Evolutionary conservation across 1,284 basidiomycete genomes (phyloP).

Genomic region (Tilletia horrida): DNA sequence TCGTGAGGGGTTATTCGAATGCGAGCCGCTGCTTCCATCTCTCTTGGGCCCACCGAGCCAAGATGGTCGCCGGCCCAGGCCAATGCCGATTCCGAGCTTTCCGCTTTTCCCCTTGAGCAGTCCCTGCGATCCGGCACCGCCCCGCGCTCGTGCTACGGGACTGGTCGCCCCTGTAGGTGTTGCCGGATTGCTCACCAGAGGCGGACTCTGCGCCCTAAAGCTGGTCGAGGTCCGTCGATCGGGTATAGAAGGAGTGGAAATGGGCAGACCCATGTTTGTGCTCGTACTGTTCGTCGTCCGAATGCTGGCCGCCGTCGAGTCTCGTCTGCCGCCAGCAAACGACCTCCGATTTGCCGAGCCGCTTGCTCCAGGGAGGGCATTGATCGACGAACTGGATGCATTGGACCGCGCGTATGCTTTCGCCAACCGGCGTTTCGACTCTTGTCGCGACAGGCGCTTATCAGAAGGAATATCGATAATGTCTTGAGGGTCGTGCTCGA

Average conservation of each 20-base stretch:
- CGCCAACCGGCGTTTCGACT: slow-evolving; percentile 32
- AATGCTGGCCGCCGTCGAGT: not conserved
- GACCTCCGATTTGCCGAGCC: slow-evolving; percentile 1
- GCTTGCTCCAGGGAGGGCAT: not conserved
- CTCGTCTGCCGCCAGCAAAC: not conserved
- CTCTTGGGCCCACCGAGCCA: slow-evolving; percentile 13
- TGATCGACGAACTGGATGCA: slow-evolving; percentile 1
- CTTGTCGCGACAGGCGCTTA: slow-evolving; percentile 31
- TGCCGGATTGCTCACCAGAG: not conserved
- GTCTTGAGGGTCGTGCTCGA: slow-evolving; percentile 35
- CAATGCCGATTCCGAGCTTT: not conserved
- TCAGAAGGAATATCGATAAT: slow-evolving; percentile 41
- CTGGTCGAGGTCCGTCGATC: slow-evolving; percentile 11
- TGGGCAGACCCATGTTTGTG: slow-evolving; percentile 10
- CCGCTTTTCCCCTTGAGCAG: not conserved
- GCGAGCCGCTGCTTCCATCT: not conserved
- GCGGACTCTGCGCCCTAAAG: not conserved
- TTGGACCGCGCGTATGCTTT: slow-evolving; percentile 23
- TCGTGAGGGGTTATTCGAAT: too few species aligned
- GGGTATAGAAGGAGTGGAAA: slow-evolving; percentile 3
- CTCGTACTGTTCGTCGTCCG: not conserved
- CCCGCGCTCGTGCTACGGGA: not conserved
- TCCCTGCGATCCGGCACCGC: not conserved
- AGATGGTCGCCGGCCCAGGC: slow-evolving; percentile 2
- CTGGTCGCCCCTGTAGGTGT: not conserved